Conservation (phyloP, 2,329 filamentous ascomycete genomes). For the Rhynchosporium secalis region DNA sequence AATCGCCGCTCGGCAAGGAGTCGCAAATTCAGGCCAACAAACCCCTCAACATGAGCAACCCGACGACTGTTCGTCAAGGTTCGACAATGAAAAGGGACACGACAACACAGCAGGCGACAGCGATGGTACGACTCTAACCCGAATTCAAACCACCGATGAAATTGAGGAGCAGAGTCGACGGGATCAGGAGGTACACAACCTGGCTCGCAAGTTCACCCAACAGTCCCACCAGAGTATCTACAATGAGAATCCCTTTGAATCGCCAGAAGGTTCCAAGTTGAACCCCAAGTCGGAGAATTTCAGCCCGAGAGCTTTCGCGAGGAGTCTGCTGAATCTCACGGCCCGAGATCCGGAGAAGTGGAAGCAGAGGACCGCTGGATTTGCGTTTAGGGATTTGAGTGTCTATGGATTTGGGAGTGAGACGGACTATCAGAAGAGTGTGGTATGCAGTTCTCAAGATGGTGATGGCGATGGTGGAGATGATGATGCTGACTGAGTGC, state of each 20-base stretch:
- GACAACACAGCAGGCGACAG: neutral
- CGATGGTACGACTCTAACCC: constrained; percentile 11
- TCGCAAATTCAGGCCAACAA: neutral
- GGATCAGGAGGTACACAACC: constrained; percentile 20
- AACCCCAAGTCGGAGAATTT: constrained; percentile 55
- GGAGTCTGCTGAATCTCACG: constrained; percentile 55
- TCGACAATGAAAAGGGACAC: constrained; percentile 4
- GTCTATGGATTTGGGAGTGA: constrained; percentile 66
- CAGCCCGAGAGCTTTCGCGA: constrained; percentile 57
- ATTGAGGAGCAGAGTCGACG: constrained; percentile 18
- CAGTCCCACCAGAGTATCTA: constrained; percentile 23
- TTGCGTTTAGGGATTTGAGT: constrained; percentile 67
- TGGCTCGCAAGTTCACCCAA: constrained; percentile 23
- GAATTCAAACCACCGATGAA: constrained; percentile 11
- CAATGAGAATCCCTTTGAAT: constrained; percentile 49
- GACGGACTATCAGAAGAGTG: constrained; percentile 70
- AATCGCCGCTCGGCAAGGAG: constrained; percentile 3
- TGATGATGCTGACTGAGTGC: constrained; percentile 3
- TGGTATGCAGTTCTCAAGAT: constrained; percentile 35
- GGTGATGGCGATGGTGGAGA: neutral
- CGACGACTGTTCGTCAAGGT: neutral
- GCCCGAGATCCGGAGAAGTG: constrained; percentile 55
- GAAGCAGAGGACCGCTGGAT: constrained; percentile 56
- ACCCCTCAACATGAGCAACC: constrained; percentile 6
- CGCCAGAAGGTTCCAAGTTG: constrained; percentile 47